Evolutionary conservation across 2,329 filamentous ascomycete species (phyloP).

Genomic region (Fusarium annulatum): DNA sequence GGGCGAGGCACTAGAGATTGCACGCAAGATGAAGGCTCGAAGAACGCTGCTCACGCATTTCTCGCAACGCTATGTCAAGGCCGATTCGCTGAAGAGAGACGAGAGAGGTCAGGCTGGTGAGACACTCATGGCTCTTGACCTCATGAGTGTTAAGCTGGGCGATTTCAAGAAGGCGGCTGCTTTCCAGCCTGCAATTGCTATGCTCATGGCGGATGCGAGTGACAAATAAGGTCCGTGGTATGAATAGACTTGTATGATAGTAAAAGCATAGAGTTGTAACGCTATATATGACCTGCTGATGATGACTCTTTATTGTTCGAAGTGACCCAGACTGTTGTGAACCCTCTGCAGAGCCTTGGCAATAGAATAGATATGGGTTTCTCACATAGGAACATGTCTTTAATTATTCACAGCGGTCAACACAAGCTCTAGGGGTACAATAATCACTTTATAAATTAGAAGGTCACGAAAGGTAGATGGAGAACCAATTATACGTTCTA

Average conservation of each 20-base stretch:
- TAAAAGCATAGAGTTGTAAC: background rate
- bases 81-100: slow-evolving; percentile 46
- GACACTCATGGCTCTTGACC: slow-evolving; percentile 80
- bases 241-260: background rate
- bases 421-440: background rate
- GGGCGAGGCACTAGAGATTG: slow-evolving; percentile 83
- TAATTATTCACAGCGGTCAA: too few species aligned
- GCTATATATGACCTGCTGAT: background rate
- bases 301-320: background rate
- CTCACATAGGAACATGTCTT: background rate
- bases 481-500: background rate
- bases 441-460: background rate
- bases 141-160: slow-evolving; percentile 78
- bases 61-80: slow-evolving; percentile 89
- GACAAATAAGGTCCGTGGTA: slow-evolving; percentile 17
- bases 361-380: background rate
- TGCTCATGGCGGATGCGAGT: slow-evolving; percentile 31
- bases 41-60: slow-evolving; percentile 92
- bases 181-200: slow-evolving; percentile 41
- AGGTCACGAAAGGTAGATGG: background rate
- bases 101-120: slow-evolving; percentile 52
- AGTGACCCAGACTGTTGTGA: background rate
- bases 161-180: slow-evolving; percentile 74
- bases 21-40: slow-evolving; percentile 80
- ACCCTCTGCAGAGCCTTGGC: background rate